Conservation (phyloP, 352 stramenopile species). For the Pythium sukuiense region DNA sequence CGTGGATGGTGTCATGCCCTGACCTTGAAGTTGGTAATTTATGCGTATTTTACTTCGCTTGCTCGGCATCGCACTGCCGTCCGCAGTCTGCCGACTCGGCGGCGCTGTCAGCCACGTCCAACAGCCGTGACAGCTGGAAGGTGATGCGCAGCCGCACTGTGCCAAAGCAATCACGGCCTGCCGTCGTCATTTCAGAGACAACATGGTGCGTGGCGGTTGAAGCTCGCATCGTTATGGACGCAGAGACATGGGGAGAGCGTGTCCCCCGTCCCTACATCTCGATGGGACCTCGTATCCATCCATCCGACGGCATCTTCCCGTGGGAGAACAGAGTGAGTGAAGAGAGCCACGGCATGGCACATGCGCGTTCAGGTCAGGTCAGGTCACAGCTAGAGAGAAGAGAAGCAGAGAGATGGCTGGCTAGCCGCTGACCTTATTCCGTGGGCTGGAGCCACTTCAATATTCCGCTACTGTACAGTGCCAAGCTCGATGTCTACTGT, state of each 20-base stretch:
- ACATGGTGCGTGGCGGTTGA: neutral
- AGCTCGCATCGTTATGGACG: neutral
- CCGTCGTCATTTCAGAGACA: neutral
- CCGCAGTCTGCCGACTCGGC: neutral
- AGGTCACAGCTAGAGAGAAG: too few species aligned
- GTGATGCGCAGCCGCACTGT: neutral
- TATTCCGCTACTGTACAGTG: neutral
- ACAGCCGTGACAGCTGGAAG: constrained; percentile 26
- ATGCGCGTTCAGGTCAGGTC: too few species aligned
- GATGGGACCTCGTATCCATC: neutral
- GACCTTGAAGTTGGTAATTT: constrained; percentile 28
- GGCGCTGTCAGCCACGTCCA: constrained; percentile 6
- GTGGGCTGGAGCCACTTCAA: neutral
- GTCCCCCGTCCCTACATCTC: neutral
- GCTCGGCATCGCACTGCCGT: too few species aligned
- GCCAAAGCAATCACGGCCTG: constrained; percentile 4
- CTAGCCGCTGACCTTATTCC: neutral
- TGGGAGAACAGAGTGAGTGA: too few species aligned
- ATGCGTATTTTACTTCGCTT: constrained; percentile 17
- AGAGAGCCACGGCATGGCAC: too few species aligned
- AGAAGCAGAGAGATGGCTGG: neutral
- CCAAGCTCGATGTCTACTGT: neutral
- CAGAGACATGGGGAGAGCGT: neutral
- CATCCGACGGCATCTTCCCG: neutral
- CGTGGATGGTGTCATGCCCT: too few species aligned